These are phyloP conservation scores for Chamaecrista fasciculata DNA, from an alignment of 306 rosid genomes.

Conservation along the genomic window DNA sequence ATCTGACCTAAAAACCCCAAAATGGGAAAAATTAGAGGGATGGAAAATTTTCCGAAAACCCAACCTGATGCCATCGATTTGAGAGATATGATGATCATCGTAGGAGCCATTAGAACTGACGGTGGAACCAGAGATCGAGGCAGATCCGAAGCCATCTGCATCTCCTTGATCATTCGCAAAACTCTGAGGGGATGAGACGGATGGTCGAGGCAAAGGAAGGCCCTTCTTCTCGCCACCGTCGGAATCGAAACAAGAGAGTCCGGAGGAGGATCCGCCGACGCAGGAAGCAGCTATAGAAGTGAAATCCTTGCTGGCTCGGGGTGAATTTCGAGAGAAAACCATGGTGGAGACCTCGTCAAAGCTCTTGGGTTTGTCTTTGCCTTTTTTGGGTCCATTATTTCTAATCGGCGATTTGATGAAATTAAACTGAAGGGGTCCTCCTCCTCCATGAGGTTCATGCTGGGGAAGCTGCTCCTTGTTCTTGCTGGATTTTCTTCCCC, in stretches of 20 bases:
- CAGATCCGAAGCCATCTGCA: slow-evolving; percentile 52
- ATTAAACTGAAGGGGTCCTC: slow-evolving; percentile 29
- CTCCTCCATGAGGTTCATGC: slow-evolving; percentile 35
- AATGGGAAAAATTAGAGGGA: neutral
- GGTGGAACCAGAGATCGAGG: slow-evolving; percentile 65
- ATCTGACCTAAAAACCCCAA: neutral
- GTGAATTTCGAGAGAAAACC: slow-evolving; percentile 47
- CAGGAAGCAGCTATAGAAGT: slow-evolving; percentile 6
- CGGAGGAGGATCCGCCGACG: slow-evolving; percentile 34
- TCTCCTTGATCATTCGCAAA: slow-evolving; percentile 46
- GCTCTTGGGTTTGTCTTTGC: slow-evolving; percentile 44
- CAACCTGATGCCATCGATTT: slow-evolving; percentile 51
- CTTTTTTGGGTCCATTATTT: slow-evolving; percentile 17
- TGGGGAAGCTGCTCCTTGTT: slow-evolving; percentile 39
- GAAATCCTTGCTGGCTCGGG: slow-evolving; percentile 52
- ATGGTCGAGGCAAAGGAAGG: slow-evolving; percentile 72
- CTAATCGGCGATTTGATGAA: slow-evolving; percentile 46
- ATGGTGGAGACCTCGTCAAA: slow-evolving; percentile 51
- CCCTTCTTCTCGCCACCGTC: slow-evolving; percentile 41
- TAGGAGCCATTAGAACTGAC: slow-evolving; percentile 70
- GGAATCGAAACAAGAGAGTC: slow-evolving; percentile 51
- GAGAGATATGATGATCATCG: slow-evolving; percentile 60
- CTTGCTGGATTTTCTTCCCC: slow-evolving; percentile 68
- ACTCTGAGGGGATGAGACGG: slow-evolving; percentile 33
- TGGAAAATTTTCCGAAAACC: neutral